Evolutionary conservation across 176 grass and related monocot species (phyloP), one percentile per base, ranked within the genome.

Genomic region (Cymbopogon citratus): DNA sequence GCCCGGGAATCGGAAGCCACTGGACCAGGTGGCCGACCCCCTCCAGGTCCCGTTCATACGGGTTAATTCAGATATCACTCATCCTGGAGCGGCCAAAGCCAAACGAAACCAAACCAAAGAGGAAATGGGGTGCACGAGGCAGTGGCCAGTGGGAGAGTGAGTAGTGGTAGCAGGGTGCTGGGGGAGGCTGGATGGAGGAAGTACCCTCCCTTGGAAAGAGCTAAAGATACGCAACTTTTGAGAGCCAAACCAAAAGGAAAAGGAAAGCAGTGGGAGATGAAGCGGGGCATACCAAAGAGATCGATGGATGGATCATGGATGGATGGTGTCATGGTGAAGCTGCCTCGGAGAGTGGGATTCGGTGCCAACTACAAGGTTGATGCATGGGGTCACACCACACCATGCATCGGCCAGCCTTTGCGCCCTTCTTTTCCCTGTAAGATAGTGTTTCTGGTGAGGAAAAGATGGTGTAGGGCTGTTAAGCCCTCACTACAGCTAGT

Each of bases 361-460:
- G 85, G 85, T 87, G 89, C 85, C 88, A 93, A 82, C 83, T 89
- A 81, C 87, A 89, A 86, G 84, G 87, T 90, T 87, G 85, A 90
- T 93, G 83, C 91, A 90, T 84, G 82, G 83, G 84, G 81, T 85
- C 88, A 73, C 69, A 80, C 24, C 63, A 66, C 78, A 67, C 69
- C 74, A 48, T 86, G 81, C 84, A 76, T 66, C 67, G 40, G 60
- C 76, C 87, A 84, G 86, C 79, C 74, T 85, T 90, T 86, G 73
- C 52, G 72, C 63, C 66, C 61, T 77, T 79, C 73, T 86, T 84
- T 16, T 4, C 44, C 24, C 49, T 40, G 63, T 89, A 89, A 85
- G 68, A 85, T 83, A 79, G 88, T 83, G 36, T 74, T 90, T 86
- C 62, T 75, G 75, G 60, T 26, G 84, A 74, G 62, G 14, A 78